Evolutionary conservation across 2,329 filamentous ascomycete species (phyloP).

Genomic region (Hymenoscyphus fraxineus): DNA sequence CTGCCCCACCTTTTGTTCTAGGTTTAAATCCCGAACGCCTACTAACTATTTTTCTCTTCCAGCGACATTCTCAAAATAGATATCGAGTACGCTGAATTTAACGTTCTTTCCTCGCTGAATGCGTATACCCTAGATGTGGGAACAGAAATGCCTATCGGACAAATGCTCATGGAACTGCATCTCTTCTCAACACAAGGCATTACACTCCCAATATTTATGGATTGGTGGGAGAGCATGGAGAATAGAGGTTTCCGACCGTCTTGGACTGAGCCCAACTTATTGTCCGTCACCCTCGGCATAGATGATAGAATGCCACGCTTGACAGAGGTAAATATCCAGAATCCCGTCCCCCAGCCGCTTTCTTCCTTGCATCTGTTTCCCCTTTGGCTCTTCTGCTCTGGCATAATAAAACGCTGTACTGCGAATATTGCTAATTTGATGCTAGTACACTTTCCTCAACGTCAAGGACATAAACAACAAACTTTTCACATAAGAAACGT

Average conservation of each 20-base stretch:
- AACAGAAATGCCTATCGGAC: slow-evolving; percentile 27
- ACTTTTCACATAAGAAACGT: slow-evolving; percentile 1
- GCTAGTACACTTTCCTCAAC: slow-evolving; percentile 4
- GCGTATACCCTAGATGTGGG: slow-evolving; percentile 24
- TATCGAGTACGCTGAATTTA: slow-evolving; percentile 39
- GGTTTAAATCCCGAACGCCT: slow-evolving; percentile 8
- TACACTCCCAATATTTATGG: slow-evolving; percentile 24
- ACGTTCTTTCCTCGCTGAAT: slow-evolving; percentile 31
- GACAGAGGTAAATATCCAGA: slow-evolving; percentile 16
- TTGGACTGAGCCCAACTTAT: slow-evolving; percentile 31
- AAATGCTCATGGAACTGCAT: slow-evolving; percentile 30
- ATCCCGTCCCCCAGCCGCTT: neutral
- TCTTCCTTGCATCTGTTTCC: too few species aligned
- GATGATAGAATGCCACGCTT: slow-evolving; percentile 23
- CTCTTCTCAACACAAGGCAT: slow-evolving; percentile 21
- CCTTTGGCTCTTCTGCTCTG: neutral
- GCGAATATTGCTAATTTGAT: neutral
- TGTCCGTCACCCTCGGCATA: slow-evolving; percentile 23
- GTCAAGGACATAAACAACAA: slow-evolving; percentile 5
- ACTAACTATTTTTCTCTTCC: neutral
- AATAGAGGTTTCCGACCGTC: slow-evolving; percentile 27
- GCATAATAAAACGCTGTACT: neutral
- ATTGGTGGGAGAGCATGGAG: slow-evolving; percentile 34
- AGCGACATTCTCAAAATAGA: slow-evolving; percentile 41
- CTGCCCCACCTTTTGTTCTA: neutral